Base-by-base conservation (phyloP, 352 stramenopile species). In the Achlya hypogyna region DNA sequence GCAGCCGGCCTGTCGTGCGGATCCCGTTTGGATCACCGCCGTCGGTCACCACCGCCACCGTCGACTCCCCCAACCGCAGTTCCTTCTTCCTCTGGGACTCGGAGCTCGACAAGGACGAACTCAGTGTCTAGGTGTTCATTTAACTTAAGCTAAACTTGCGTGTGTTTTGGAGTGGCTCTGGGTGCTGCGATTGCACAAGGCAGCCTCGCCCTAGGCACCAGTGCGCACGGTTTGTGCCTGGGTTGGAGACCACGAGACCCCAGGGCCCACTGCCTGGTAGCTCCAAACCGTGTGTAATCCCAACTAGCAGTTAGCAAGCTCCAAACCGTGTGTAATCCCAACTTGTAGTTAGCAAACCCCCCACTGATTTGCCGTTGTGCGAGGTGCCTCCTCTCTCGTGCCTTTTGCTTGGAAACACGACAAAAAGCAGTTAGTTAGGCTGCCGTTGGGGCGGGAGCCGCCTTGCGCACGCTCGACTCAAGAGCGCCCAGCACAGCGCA, bases 61-160 rank as follows among this genome's bases (percentile, higher is more conserved):
- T 54, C 49, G 6, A 16, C 16, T 6, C 16, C 29, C 14, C 49
- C 6, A 54, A 8, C 6, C 49, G 8, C 23, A 16, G 29, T 54
- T 54, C 49, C 29, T 54, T 54, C 29, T 54, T 54, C 49, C 6
- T 54, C 8, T 54, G 23, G 49, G 49, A 54, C 29, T 54, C 49
- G 29, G 49, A 54, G 6, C 49, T 16, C 49, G 12, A 16, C 6
- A 6, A 54, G 6, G 23, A 54, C 8, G 6, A 54, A 16, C 49
- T 54, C 42, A 49, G 22, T 49, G 42, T 49, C 18, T 49, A 20
- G 42, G 49, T 16, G 49, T 54, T 54, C 6, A 54, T 6, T 54
- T 54, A 54, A 16, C 49, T 16, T 54, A 54, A 42, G 34, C 6
- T 16, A 42, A n/a, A n/a, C n/a, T n/a, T n/a, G n/a, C n/a, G n/a